Base-by-base conservation (phyloP, 2,329 filamentous ascomycete species). In the Trichoderma harzianum region DNA sequence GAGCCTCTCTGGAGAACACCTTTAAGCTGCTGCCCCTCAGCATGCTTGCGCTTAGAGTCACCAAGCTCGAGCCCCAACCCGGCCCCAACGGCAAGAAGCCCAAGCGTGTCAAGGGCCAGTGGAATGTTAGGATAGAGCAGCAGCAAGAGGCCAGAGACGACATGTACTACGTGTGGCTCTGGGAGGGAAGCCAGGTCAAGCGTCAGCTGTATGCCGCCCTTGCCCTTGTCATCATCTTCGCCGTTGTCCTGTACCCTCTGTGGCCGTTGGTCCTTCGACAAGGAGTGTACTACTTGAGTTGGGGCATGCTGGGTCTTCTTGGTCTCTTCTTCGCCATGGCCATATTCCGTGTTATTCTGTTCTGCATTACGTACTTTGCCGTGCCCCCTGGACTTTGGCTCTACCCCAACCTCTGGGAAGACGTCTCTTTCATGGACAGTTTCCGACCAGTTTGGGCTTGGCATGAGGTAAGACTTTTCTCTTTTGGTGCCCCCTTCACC, bases 311-410 rank as follows among this genome's bases (percentile, higher is more conserved):
- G 75, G 92, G 93, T 57, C 86, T 98, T 34, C 89, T 99, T 60
- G 96, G 93, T 70, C 84, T 97, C 64, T 99, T 99, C 89, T 98
- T 99, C 82, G 89, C 90, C 79, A 98, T 99, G 96, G 93, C 95
- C 7, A 97, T 99, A 79, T 94, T 99, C 88, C 91, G 96, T 73
- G 88, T 98, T 71, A 97, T 99, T 73, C 86, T 99, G 32, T 99
- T 99, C 85, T 92, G 93, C 80, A 83, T 97, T 80, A 98, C 96
- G 26, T 94, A 97, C 83, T 97, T 98, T 79, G 86, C 88, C 18
- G 86, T 90, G 1, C 85, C 95, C 4, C 96, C 96, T 3, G 96
- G 96, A 77, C 86, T 99, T n/a, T 99, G 96, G 96, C 87, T 99
- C 58, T 99, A 95, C 84, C 96, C 96, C 63, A 99, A 99, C 80